A percentile compares a stretch with the other conserved stretches of the same genome.
These are phyloP conservation scores for Ceratobasidium sp. DNA, from an alignment of 1,284 basidiomycete genomes.

Conservation along the genomic window DNA sequence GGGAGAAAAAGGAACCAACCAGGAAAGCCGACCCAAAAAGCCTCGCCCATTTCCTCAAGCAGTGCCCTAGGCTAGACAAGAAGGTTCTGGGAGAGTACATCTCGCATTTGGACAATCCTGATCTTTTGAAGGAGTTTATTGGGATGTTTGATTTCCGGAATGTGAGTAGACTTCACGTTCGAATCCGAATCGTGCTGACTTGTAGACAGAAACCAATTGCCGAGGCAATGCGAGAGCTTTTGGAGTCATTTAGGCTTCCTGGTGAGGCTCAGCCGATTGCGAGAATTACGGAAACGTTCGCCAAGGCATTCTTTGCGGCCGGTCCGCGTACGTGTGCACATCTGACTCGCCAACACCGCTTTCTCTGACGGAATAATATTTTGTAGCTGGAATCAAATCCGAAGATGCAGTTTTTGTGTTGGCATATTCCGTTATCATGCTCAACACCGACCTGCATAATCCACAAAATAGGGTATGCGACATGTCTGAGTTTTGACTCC, in stretches of 20 bases:
- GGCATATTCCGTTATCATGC: constrained; percentile 95
- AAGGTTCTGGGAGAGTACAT: constrained; percentile 93
- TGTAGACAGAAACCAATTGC: constrained; percentile 81
- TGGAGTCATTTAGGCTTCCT: constrained; percentile 93
- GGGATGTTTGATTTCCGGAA: constrained; percentile 87
- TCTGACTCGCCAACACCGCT: not conserved
- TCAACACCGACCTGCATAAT: constrained; percentile 97
- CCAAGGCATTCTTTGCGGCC: constrained; percentile 86
- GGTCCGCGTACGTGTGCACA: constrained; percentile 65
- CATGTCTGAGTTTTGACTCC: constrained; percentile 13
- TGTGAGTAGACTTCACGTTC: constrained; percentile 58
- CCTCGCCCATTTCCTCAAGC: constrained; percentile 86
- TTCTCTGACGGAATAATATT: not conserved
- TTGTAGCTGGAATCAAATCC: constrained; percentile 80
- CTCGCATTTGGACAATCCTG: constrained; percentile 85
- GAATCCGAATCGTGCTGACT: not conserved
- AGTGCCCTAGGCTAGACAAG: constrained; percentile 88
- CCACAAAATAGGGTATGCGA: constrained; percentile 85
- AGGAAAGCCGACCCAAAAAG: constrained; percentile 61
- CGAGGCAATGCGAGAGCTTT: constrained; percentile 92
- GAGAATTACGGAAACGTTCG: constrained; percentile 95
- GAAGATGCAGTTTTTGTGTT: constrained; percentile 95
- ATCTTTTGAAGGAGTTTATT: constrained; percentile 87
- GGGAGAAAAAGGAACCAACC: not conserved
- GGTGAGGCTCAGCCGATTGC: constrained; percentile 95